Base-by-base conservation (phyloP, 805 yeast species). In the Candida sakaeoensis region DNA sequence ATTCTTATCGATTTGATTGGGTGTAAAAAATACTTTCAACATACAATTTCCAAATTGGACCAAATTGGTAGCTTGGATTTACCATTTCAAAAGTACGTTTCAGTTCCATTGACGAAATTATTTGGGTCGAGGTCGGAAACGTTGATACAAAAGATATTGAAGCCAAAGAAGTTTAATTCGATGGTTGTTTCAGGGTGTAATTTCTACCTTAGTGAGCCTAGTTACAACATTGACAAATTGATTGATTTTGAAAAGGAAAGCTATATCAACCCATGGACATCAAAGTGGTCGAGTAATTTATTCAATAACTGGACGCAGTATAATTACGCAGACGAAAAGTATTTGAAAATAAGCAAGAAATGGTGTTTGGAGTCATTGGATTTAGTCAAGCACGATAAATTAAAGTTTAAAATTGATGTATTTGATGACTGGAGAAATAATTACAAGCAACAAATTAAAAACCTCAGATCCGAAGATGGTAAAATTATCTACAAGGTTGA, bases 1-100 rank as follows among this genome's bases (percentile, higher is more conserved):
- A 42, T 60, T 24, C 52, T 68, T 29, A 51, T 68, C 15, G 74
- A 68, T 43, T 58, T 68, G 14, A 50, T 63, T 8, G 74, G 74
- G n/a, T 51, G 68, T 40, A 61, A 58, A 44, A 58, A 58, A 41
- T 58, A 52, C 50, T 61, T 68, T 33, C 70, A 66, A 37, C 50
- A 52, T n/a, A 45, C 49, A 26, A 32, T 55, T 3, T 51, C 62
- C 15, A 54, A 56, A 34, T 55, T 61, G 45, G 45, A 52, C 19
- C 52, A 50, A 33, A 50, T 68, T 7, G 68, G 64, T 41, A 50
- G 50, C 19, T 46, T 60, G 16, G 49, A 52, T 9, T 52, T 65
- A 19, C 70, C 70, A 4, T 57, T 57, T 10, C 47, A 50, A 10
- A 43, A 44, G 3, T 46, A 47, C 22, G 34, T 46, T 1, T 33